Conservation (phyloP, 2,329 filamentous ascomycete genomes). For the Fonsecaea pugnacius region DNA sequence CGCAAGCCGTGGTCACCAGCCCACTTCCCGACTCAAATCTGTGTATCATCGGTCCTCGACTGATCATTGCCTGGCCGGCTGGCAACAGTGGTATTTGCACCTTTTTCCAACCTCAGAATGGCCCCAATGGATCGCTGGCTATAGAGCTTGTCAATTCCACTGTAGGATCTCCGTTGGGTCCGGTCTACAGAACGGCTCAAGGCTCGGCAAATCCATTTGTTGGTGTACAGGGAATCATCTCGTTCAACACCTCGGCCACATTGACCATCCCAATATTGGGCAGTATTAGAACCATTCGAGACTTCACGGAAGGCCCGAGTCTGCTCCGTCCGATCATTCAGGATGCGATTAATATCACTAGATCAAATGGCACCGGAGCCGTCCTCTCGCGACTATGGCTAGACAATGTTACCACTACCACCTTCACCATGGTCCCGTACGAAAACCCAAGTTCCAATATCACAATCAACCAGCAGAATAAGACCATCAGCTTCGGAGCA, state of each 20-base stretch:
- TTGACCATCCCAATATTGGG: slow-evolving; percentile 64
- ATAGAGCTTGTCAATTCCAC: slow-evolving; percentile 60
- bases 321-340: slow-evolving; percentile 60
- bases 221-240: slow-evolving; percentile 59
- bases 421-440: slow-evolving; percentile 53
- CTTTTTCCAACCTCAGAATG: slow-evolving; percentile 61
- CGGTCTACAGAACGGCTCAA: slow-evolving; percentile 47
- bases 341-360: slow-evolving; percentile 54
- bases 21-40: slow-evolving; percentile 60
- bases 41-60: slow-evolving; percentile 60
- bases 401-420: slow-evolving; percentile 64
- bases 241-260: slow-evolving; percentile 62
- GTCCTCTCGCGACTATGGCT: slow-evolving; percentile 62
- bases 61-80: slow-evolving; percentile 68
- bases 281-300: slow-evolving; percentile 65
- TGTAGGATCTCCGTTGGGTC: slow-evolving; percentile 50
- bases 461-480: slow-evolving; percentile 48
- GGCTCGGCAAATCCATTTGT: slow-evolving; percentile 50
- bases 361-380: slow-evolving; percentile 50
- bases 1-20: slow-evolving; percentile 65
- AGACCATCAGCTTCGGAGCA: slow-evolving; percentile 53
- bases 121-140: slow-evolving; percentile 58
- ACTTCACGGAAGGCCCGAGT: slow-evolving; percentile 64
- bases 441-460: slow-evolving; percentile 32
- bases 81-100: slow-evolving; percentile 65